These are phyloP conservation scores for Phyllosticta paracitricarpa DNA, from an alignment of 2,329 filamentous ascomycete species.

Conservation along the genomic window DNA sequence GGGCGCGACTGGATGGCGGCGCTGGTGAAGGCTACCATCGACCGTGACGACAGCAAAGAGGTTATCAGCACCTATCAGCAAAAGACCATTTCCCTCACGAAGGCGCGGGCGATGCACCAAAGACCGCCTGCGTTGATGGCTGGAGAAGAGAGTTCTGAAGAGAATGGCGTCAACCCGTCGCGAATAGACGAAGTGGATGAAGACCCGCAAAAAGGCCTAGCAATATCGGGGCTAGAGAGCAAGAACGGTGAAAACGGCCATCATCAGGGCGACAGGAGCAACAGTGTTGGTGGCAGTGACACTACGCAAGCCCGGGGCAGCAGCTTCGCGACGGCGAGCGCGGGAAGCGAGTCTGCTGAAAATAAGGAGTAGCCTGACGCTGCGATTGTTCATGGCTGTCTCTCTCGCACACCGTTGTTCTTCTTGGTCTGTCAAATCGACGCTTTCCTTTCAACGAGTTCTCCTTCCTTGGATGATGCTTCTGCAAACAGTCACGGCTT, in stretches of 20 bases:
- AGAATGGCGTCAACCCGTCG: conserved; percentile 17
- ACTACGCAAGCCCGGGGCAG: background rate
- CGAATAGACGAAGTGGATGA: conserved; percentile 24
- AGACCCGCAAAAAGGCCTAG: conserved; percentile 27
- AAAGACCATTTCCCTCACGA: conserved; percentile 86
- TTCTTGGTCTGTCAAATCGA: too few species aligned
- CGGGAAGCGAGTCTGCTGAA: background rate
- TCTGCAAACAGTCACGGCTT: background rate
- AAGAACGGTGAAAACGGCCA: background rate
- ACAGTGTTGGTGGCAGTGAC: conserved; percentile 4
- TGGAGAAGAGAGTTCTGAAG: conserved; percentile 28
- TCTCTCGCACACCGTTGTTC: too few species aligned
- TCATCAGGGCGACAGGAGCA: background rate
- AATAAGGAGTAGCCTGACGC: conserved; percentile 1
- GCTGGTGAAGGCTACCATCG: conserved; percentile 97
- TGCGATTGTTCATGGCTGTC: background rate
- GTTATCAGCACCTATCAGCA: conserved; percentile 92
- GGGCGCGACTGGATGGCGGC: conserved; percentile 97
- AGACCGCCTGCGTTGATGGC: conserved; percentile 82
- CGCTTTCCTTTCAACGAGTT: too few species aligned
- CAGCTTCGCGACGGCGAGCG: background rate
- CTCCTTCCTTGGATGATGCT: too few species aligned
- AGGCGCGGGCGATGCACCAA: conserved; percentile 79
- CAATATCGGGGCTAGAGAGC: conserved; percentile 27
- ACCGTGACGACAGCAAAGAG: conserved; percentile 67